Base-by-base conservation (phyloP, 2,329 filamentous ascomycete genomes). In the Verticillium longisporum region DNA sequence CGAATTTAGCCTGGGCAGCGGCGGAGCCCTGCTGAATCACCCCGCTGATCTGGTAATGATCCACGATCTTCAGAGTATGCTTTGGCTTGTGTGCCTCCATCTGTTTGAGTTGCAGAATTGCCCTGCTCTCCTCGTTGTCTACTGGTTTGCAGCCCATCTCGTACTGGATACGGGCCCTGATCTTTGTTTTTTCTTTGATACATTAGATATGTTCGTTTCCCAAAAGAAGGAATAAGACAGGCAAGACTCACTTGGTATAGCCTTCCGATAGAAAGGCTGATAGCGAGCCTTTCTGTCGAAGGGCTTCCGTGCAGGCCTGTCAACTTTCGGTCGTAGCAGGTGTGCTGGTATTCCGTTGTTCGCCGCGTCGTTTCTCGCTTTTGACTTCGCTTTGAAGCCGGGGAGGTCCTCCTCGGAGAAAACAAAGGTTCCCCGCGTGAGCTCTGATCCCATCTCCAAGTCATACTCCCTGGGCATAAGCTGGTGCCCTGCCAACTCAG, bases 401-500 rank as follows among this genome's bases (percentile, higher is more conserved):
- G 67, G 66, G 9, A 69, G 62, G 70, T 98, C 92, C 73, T 96
- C 92, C 75, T 99, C 95, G 50, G 90, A 92, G 71, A 99, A 99
- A 61, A 98, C 80, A 72, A 90, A 96, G 21, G 92, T 95, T 74
- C 97, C 97, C 5, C 63, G 55, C 21, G 62, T 37, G 54, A 64
- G 59, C 15, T 65, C 64, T 33, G 81, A 79, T 60, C 76, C 87
- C 56, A 92, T 81, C 56, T 92, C 87, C 61, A 98, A 78, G 66
- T 91, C 85, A 75, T 97, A 99, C 70, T 96, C 92, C 70, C 91
- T 91, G 11, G 93, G 92, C n/a, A 97, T 81, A 5, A 82, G 77
- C 67, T 88, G 83, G 71, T 96, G 92, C 64, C 86, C 81, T 7
- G 84, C 79, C 58, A 88, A 79, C 58, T 86, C 81, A 26, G 81